Conservation (phyloP, 139 green algal species). For the Chlamydomonas sphaeroides region DNA sequence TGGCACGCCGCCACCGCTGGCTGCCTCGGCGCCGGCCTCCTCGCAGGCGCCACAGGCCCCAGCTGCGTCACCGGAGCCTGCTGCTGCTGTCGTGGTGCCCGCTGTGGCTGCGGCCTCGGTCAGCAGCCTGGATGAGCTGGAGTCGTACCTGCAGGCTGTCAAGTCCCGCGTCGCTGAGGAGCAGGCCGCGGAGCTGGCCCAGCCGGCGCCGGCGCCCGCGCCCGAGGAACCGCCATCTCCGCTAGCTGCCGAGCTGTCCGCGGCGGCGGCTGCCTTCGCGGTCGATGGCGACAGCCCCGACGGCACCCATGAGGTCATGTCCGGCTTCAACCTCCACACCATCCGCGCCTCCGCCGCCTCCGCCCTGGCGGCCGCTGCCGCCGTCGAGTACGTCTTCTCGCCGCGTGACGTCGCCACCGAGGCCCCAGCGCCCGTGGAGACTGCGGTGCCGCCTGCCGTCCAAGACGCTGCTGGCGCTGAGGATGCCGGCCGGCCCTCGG, state of each 20-base stretch:
- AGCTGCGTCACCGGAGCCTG: too few relatives aligned
- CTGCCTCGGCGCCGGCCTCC: too few relatives aligned
- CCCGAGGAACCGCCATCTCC: too few relatives aligned
- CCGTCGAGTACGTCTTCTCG: constrained; percentile 14
- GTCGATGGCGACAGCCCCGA: neutral
- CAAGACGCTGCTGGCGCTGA: neutral
- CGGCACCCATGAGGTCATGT: neutral
- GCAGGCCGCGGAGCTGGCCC: neutral
- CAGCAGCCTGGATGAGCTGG: constrained; percentile 19
- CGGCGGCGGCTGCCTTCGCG: too few relatives aligned
- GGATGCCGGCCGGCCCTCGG: neutral
- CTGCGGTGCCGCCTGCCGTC: neutral
- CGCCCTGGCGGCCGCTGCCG: constrained; percentile 7
- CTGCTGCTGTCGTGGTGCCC: too few relatives aligned
- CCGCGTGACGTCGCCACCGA: neutral
- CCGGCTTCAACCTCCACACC: constrained; percentile 23
- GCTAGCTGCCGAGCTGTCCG: too few relatives aligned
- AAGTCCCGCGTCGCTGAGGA: constrained; percentile 16
- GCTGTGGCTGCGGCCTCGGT: too few relatives aligned
- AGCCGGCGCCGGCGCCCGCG: too few relatives aligned
- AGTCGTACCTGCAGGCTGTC: constrained; percentile 12
- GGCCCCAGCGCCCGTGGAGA: neutral
- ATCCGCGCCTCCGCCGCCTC: constrained; percentile 30
- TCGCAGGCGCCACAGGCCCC: too few relatives aligned
- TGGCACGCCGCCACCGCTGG: too few relatives aligned